phyloP scores from a whole-genome alignment of 768 basidiomycete genomes.

The Suillus subaureus region DNA sequence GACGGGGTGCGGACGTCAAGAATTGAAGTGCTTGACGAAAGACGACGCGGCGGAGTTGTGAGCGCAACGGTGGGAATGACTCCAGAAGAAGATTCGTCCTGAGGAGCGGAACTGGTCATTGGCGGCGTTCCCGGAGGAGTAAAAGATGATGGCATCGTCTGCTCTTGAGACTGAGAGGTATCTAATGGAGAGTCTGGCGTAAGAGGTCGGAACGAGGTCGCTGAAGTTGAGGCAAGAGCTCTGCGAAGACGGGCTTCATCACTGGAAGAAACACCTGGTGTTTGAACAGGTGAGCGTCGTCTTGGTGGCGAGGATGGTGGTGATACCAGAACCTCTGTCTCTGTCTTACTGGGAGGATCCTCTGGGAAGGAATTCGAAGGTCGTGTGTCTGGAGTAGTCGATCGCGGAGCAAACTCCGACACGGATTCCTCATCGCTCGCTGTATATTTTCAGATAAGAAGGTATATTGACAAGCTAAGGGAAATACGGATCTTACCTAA shows the following conservation, averaged over 20 bases:
- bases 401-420: constrained; percentile 20
- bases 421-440: constrained; percentile 43
- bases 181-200: constrained; percentile 7
- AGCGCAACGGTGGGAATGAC: constrained; percentile 26
- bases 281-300: constrained; percentile 19
- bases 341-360: constrained; percentile 25
- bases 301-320: constrained; percentile 18
- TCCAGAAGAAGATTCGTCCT: constrained; percentile 8
- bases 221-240: constrained; percentile 23
- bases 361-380: constrained; percentile 17
- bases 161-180: background rate
- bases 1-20: constrained; percentile 63
- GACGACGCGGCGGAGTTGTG: constrained; percentile 51
- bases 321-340: constrained; percentile 31
- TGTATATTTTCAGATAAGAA: constrained; percentile 17
- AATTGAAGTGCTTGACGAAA: constrained; percentile 43
- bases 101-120: constrained; percentile 1
- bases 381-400: constrained; percentile 30
- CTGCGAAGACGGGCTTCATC: constrained; percentile 22
- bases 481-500: constrained; percentile 20
- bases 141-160: constrained; percentile 10
- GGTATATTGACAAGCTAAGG: background rate
- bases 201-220: constrained; percentile 14
- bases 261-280: constrained; percentile 9
- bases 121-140: constrained; percentile 33